phyloP scores from a whole-genome alignment of 1,284 basidiomycete genomes.

The Grifola frondosa region DNA sequence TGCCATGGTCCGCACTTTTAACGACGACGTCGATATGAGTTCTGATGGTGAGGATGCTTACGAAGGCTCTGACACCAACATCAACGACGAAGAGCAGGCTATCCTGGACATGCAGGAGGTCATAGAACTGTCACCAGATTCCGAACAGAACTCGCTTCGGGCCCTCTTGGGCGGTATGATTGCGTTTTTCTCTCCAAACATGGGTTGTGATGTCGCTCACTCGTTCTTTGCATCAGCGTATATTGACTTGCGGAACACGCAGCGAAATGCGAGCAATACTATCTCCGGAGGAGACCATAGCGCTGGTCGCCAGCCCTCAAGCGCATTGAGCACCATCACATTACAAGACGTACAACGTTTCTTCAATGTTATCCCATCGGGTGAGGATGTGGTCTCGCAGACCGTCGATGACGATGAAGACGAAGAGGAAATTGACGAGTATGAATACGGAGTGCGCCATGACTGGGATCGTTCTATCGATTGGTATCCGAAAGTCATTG shows the following conservation, averaged over 20 bases:
- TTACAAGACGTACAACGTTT: conserved; percentile 13
- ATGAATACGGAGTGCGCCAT: conserved; percentile 27
- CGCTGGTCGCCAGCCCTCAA: conserved; percentile 8
- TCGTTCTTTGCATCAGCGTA: not conserved
- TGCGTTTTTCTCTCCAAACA: not conserved
- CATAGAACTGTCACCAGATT: conserved; percentile 5
- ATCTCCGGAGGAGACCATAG: conserved; percentile 6
- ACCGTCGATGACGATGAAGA: conserved; percentile 21
- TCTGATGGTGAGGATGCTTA: conserved; percentile 24
- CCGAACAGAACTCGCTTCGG: conserved; percentile 12
- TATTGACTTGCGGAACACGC: not conserved
- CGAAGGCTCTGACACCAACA: conserved; percentile 24
- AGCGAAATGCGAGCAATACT: conserved; percentile 9
- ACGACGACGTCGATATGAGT: conserved; percentile 26
- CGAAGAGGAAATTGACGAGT: conserved; percentile 33
- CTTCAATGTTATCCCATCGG: not conserved
- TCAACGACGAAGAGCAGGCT: conserved; percentile 20
- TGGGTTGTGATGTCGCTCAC: not conserved
- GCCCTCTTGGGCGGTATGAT: conserved; percentile 14
- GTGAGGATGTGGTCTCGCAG: not conserved
- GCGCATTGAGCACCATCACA: conserved; percentile 8
- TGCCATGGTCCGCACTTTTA: not conserved
- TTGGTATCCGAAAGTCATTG: conserved; percentile 41
- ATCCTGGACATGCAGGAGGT: conserved; percentile 14
- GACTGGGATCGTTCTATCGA: conserved; percentile 30